Percentiles rank a stretch among this genome's conserved stretches.
Conservation (phyloP, 768 basidiomycete species). For the Lactifluus echinatus region DNA sequence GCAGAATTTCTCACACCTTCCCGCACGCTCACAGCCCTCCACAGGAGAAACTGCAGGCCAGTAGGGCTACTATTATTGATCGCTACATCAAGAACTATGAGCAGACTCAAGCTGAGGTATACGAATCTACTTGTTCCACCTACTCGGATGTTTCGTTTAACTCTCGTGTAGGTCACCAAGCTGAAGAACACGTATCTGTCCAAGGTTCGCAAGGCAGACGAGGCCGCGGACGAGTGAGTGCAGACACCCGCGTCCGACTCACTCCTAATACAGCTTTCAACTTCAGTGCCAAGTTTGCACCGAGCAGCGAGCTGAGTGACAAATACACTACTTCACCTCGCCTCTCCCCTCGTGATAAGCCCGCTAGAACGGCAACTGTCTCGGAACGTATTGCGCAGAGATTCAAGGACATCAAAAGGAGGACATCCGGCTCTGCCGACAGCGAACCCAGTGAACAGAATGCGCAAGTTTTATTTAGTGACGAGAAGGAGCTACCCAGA, state of each 20-base stretch:
- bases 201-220: conserved; percentile 80
- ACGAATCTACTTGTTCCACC: conserved; percentile 9
- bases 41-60: conserved; percentile 12
- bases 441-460: conserved; percentile 19
- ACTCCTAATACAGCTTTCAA: conserved; percentile 10
- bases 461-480: conserved; percentile 26
- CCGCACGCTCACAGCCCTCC: not conserved
- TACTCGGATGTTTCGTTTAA: not conserved
- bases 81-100: conserved; percentile 53
- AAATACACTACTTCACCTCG: conserved; percentile 79
- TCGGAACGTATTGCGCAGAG: conserved; percentile 82
- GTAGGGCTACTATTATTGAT: conserved; percentile 19
- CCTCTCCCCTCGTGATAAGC: conserved; percentile 46
- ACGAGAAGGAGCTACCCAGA: conserved; percentile 35
- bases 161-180: conserved; percentile 37
- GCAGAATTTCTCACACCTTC: not conserved
- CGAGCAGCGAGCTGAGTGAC: conserved; percentile 52
- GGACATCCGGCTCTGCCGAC: conserved; percentile 25
- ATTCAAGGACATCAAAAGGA: conserved; percentile 70
- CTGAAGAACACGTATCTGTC: conserved; percentile 68
- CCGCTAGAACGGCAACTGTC: conserved; percentile 65
- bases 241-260: not conserved
- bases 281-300: conserved; percentile 78
- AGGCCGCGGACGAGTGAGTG: conserved; percentile 88
- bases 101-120: conserved; percentile 53